Base-by-base conservation (phyloP, 2,329 filamentous ascomycete species). In the Sporothrix humicola region DNA sequence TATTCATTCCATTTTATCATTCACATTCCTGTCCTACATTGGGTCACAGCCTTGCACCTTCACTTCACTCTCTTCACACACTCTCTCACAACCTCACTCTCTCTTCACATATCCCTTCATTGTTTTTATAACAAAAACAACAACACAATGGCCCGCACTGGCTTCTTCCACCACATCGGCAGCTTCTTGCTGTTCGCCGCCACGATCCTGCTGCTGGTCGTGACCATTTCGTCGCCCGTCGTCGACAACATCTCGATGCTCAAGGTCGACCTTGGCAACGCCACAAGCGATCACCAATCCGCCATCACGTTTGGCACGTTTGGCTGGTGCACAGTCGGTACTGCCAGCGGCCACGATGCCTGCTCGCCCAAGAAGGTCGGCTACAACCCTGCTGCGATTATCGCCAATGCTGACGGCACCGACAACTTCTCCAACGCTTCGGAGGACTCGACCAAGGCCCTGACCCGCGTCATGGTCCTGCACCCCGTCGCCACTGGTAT, bases 381-480 rank as follows among this genome's bases (percentile, higher is more conserved):
- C 77, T 91, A 91, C 82, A 82, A 85, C 76, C 86, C 87, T 15
- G 84, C 85, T 69, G 73, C 80, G 2, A 80, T 87, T 75, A 81
- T 90, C 77, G 66, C 77, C 73, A 63, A 74, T 15, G 75, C 83
- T 65, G 82, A 84, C 73, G 77, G 78, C 68, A 81, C 80, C 65
- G 73, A 80, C 52, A 85, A 87, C 79, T 83, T 83, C 75, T 83
- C 83, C 75, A 82, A 83, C 73, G 81, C 84, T 23, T 80, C 81
- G 73, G 80, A 82, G 37, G 61, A 71, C 69, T 52, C 59, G 31
- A 66, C 69, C 59, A 73, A 69, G 48, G 73, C 42, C 42, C 83
- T 91, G 56, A 90, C 89, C 58, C 82, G 83, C 76, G 86, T 87
- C 75, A 88, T 91, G 87, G 81, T 91, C 71, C 84, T 91, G 74